phyloP scores from a whole-genome alignment of 139 green algal species.

The Pleodorina starrii region DNA sequence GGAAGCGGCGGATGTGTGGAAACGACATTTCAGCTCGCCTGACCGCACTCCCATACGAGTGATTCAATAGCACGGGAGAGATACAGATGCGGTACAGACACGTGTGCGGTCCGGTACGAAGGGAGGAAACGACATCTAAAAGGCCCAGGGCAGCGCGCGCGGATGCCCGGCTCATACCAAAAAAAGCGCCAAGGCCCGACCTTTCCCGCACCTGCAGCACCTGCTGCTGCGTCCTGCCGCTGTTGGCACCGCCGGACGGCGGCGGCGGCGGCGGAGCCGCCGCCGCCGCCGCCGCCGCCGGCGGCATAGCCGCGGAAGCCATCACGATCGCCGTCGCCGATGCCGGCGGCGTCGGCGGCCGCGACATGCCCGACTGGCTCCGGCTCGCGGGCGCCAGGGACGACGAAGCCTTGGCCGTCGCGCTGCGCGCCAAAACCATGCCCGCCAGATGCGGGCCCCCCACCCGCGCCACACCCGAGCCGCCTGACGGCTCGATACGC shows the following conservation, averaged over 20 bases:
- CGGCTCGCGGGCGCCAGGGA: neutral
- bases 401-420: neutral
- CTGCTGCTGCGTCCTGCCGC: neutral
- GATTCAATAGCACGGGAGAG: too few relatives aligned
- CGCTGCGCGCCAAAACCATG: conserved; percentile 12
- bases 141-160: neutral
- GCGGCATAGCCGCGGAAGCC: neutral
- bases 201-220: neutral
- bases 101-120: too few relatives aligned
- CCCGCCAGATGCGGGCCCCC: neutral
- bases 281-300: neutral
- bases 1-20: too few relatives aligned
- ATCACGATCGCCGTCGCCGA: neutral
- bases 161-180: neutral
- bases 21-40: too few relatives aligned
- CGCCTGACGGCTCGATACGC: neutral
- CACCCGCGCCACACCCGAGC: neutral
- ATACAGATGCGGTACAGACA: too few relatives aligned
- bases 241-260: neutral
- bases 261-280: neutral
- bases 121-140: neutral
- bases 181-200: neutral
- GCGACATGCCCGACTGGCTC: neutral
- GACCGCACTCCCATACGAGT: too few relatives aligned
- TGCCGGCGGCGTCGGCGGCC: neutral